A percentile compares a stretch with the other conserved stretches of the same genome.
These are phyloP conservation scores for Boletus sp. DNA, from an alignment of 768 basidiomycete species.

Conservation along the genomic window DNA sequence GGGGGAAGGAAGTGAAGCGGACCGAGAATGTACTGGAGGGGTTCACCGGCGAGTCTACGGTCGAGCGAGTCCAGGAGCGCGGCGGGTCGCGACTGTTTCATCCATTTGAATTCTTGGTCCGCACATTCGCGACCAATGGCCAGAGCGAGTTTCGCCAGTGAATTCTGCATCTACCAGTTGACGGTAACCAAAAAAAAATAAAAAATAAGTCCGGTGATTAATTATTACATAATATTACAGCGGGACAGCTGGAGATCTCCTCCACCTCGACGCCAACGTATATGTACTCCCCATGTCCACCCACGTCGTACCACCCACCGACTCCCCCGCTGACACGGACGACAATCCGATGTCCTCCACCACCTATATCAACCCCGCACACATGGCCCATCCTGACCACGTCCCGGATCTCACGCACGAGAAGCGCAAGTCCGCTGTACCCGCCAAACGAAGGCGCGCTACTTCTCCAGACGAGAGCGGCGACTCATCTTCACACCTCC, in stretches of 20 bases:
- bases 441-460: conserved; percentile 59
- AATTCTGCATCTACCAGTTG: conserved; percentile 8
- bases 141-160: conserved; percentile 30
- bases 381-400: conserved; percentile 36
- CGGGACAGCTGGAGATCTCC: conserved; percentile 10
- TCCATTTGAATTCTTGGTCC: conserved; percentile 48
- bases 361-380: conserved; percentile 41
- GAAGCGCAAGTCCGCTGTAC: conserved; percentile 39
- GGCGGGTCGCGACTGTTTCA: conserved; percentile 29
- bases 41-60: conserved; percentile 66
- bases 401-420: conserved; percentile 16
- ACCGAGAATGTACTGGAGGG: conserved; percentile 91
- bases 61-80: conserved; percentile 43
- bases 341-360: conserved; percentile 12
- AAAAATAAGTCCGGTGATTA: not conserved
- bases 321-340: not conserved
- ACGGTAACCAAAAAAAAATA: not conserved
- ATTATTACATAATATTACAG: conserved; percentile 18
- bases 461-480: conserved; percentile 56
- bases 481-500: conserved; percentile 40
- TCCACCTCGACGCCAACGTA: conserved; percentile 6
- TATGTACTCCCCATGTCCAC: conserved; percentile 11
- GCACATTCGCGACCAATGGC: conserved; percentile 36
- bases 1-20: conserved; percentile 9
- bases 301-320: conserved; percentile 1